A percentile compares a stretch with the other conserved stretches of the same genome.
Conservation (phyloP, 2,329 filamentous ascomycete species). For the Cytospora piceicola region DNA sequence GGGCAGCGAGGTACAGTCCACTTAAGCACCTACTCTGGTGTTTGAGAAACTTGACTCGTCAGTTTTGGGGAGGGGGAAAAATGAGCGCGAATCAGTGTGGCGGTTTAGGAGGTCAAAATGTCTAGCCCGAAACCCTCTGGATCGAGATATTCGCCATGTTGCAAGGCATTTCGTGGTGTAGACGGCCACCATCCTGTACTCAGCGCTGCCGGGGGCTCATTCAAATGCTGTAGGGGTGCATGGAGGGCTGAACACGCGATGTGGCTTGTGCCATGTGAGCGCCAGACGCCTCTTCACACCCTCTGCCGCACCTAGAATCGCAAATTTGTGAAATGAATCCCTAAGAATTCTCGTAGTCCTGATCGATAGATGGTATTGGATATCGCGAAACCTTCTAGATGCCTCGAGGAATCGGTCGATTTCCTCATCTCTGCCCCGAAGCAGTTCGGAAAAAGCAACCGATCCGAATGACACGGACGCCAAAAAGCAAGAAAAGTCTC, state of each 20-base stretch:
- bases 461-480: constrained; percentile 6
- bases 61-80: neutral
- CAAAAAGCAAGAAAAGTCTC: constrained; percentile 8
- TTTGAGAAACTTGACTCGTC: neutral
- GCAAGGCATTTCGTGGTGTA: constrained; percentile 5
- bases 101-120: neutral
- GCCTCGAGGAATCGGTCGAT: constrained; percentile 3
- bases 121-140: neutral
- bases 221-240: neutral
- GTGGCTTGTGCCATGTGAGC: constrained; percentile 30
- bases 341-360: neutral
- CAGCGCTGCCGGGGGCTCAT: neutral
- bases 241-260: constrained; percentile 30
- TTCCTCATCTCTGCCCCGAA: constrained; percentile 14
- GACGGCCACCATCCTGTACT: constrained; percentile 3
- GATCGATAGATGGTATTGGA: neutral
- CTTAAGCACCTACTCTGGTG: neutral
- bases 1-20: neutral
- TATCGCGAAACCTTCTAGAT: constrained; percentile 5
- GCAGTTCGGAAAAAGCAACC: constrained; percentile 18
- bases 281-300: constrained; percentile 15
- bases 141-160: neutral
- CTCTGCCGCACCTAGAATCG: constrained; percentile 14
- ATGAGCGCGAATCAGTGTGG: neutral
- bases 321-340: neutral